Base-by-base conservation (phyloP, 495 filamentous ascomycete genomes). In the Annulohypoxylon stygium region DNA sequence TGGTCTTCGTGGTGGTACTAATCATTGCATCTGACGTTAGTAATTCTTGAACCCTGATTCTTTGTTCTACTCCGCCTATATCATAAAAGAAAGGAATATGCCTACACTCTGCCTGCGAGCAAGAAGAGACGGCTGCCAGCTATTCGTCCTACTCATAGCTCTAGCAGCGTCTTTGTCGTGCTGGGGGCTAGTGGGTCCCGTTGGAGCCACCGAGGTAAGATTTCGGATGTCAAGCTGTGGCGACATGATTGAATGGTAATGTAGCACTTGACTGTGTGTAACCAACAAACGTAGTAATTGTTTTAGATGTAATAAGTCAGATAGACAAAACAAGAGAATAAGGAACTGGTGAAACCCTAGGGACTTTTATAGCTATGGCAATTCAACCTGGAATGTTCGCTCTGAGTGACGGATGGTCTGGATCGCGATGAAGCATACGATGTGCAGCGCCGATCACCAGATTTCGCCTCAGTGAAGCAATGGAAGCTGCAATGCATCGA, bases 1-100 rank as follows among this genome's bases (percentile, higher is more conserved):
- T 81, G 78, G 73, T 87, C 86, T 69, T 88, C 80, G 18, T 71
- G 60, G 51, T 78, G 78, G 76, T 80, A 88, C 72, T 75, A 53
- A 30, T 51, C 4, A 16, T 37, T 50, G 25, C 11, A 58, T 54
- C 1, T 7, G 20, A 33, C 47, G 60, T 72, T 34, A 67, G 58
- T 36, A 53, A 48, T 39, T 33, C 20, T 62, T 36, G 30, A 51
- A 33, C 2, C 2, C 9, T 39, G 2, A 12, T 10, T 39, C 11
- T 39, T 39, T 39, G 2, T 39, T 37, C 2, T 41, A 34, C 8
- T 34, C 3, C 0, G 30, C 30, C 5, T 18, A 25, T n/a, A 26
- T 25, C 34, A 63, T 16, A 23, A 26, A 7, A 41, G 23, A 47
- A 18, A n/a, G 30, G 33, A 47, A 34, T 51, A 51, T 11, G 48